Base-by-base conservation (phyloP, 1,139 yeast species). In the Meyerozyma sp. region DNA sequence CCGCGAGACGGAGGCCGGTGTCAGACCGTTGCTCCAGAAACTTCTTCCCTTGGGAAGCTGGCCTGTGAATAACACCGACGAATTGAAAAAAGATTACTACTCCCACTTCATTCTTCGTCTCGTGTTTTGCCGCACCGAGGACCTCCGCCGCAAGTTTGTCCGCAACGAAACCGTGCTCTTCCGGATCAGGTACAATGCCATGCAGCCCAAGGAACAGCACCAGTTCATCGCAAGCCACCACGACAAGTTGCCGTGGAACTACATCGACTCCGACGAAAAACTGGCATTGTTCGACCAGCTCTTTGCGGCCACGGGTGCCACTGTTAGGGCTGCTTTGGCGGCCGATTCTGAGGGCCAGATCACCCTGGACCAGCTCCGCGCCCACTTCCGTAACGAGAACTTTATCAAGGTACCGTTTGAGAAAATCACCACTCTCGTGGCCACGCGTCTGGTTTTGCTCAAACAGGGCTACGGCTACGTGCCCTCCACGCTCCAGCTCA, bases 71-170 rank as follows among this genome's bases (percentile, higher is more conserved):
- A 65, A 67, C 43, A 65, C 61, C 36, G 60, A 62, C 28, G 95
- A 89, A 59, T 76, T 95, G 50, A 77, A 78, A 52, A 93, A 91
- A 60, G 99, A 93, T 62, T 93, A 89, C 58, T 90, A 88, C 60
- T 86, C 96, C 13, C 99, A 93, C 64, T 93, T 71, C 58, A 91
- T 91, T 38, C 68, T 93, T 50, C 72, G 97, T 46, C 70, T 93
- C 42, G 96, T 95, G 43, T 93, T 93, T 59, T 88, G 98, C 58
- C 79, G 96, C 49, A 79, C 85, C n/a, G 88, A 87, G 44, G 98
- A 93, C 48, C 73, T 91, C 42, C 74, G 98, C 44, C 79, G 75
- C 40, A 81, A 93, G 56, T 91, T 93, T 56, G 70, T 87, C 36
- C 79, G 81, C 52, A 81, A 89, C 39, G 99, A 93, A 58, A 71